phyloP scores from a whole-genome alignment of 208 protist species.

The Leishmania martiniquensis region DNA sequence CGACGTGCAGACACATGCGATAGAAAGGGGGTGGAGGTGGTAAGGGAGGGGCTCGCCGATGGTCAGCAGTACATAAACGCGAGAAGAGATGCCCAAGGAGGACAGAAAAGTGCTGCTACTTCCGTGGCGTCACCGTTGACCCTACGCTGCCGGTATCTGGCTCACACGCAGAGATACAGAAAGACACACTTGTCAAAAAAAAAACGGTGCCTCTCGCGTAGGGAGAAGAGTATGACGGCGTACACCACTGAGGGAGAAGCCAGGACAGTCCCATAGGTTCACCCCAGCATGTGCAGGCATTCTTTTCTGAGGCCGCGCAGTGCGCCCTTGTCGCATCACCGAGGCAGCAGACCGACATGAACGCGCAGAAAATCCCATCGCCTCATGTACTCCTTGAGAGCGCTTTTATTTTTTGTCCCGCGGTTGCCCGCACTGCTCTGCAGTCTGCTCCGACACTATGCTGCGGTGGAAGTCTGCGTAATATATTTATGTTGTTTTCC shows the following conservation, averaged over 20 bases:
- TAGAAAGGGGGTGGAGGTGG: background rate
- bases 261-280: background rate
- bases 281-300: too few species aligned
- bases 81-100: too few species aligned
- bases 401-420: too few species aligned
- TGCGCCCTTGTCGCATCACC: background rate
- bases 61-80: background rate
- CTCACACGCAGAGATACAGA: background rate
- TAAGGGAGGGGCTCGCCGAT: background rate
- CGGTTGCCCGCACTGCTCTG: too few species aligned
- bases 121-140: background rate
- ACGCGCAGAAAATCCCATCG: background rate
- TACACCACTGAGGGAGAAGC: background rate
- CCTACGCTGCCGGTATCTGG: background rate
- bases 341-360: background rate
- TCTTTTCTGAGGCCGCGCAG: background rate
- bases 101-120: background rate
- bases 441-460: background rate
- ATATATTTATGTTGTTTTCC: background rate
- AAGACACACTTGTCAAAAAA: too few species aligned
- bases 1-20: background rate
- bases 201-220: background rate
- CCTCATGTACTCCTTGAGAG: background rate
- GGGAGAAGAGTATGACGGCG: background rate
- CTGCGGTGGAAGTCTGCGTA: background rate